phyloP scores from a whole-genome alignment of 352 stramenopile species.

The Phytophthora colocasiae region DNA sequence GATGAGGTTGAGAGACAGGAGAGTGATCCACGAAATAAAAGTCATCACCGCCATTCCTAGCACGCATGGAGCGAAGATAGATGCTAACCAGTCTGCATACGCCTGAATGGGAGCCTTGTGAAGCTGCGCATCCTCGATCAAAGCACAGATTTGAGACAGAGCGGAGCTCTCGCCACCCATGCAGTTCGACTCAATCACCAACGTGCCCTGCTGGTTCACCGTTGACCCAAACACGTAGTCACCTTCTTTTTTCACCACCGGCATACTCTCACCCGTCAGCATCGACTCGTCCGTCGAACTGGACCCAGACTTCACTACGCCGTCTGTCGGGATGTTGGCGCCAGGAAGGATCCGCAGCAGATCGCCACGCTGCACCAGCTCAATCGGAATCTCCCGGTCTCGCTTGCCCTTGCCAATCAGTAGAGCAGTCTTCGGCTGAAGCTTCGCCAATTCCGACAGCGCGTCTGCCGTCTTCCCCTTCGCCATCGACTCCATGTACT shows the following conservation, averaged over 20 bases:
- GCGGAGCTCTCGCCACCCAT: conserved; percentile 74
- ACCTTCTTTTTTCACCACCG: conserved; percentile 77
- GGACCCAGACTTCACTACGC: conserved; percentile 73
- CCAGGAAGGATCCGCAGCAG: conserved; percentile 75
- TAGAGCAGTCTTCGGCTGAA: conserved; percentile 83
- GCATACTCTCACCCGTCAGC: conserved; percentile 90
- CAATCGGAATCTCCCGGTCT: conserved; percentile 81
- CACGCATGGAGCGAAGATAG: conserved; percentile 40
- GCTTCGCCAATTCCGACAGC: conserved; percentile 70
- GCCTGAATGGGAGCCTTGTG: conserved; percentile 91
- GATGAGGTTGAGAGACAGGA: conserved; percentile 22
- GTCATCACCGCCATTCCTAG: conserved; percentile 27
- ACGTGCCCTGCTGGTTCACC: conserved; percentile 83
- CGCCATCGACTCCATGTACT: conserved; percentile 90
- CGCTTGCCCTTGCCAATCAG: conserved; percentile 58
- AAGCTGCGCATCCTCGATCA: conserved; percentile 90
- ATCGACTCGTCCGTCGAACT: conserved; percentile 84
- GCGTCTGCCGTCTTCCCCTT: conserved; percentile 87
- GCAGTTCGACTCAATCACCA: conserved; percentile 86
- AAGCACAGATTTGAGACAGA: conserved; percentile 77
- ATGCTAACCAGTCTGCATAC: conserved; percentile 64
- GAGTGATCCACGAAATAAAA: conserved; percentile 22
- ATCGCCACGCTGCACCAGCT: conserved; percentile 86
- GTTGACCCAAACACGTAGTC: conserved; percentile 90
- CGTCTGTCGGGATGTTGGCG: conserved; percentile 83